Percentiles rank a stretch among this genome's conserved stretches.
Conservation (phyloP, 1,139 yeast species). For the Lodderomyces parapsilosis region DNA sequence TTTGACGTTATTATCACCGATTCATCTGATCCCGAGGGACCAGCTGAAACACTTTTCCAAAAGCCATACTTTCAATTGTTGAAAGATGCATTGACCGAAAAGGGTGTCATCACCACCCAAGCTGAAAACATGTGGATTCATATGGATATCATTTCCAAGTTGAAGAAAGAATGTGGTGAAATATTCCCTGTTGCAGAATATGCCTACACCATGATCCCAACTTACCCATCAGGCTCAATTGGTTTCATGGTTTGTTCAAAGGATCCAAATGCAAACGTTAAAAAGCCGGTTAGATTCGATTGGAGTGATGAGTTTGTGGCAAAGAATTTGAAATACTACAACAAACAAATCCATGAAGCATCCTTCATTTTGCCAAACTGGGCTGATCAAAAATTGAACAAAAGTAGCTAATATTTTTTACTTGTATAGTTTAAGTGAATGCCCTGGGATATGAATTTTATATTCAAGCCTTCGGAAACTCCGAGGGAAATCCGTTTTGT, state of each 20-base stretch:
- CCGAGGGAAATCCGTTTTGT: not conserved
- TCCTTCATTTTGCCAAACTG: conserved; percentile 86
- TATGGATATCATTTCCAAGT: conserved; percentile 71
- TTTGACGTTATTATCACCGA: conserved; percentile 93
- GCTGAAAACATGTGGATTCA: conserved; percentile 92
- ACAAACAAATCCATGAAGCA: conserved; percentile 75
- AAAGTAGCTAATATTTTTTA: conserved; percentile 9
- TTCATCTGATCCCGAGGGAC: conserved; percentile 96
- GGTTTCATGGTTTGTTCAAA: conserved; percentile 93
- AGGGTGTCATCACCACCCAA: conserved; percentile 90
- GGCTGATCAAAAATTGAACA: conserved; percentile 53
- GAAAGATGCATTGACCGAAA: conserved; percentile 73
- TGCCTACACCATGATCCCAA: conserved; percentile 86
- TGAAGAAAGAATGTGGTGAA: conserved; percentile 70
- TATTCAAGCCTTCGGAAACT: not conserved
- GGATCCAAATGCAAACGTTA: conserved; percentile 61
- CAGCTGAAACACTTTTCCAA: conserved; percentile 87
- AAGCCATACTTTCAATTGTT: conserved; percentile 80
- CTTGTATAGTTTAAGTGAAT: too few relatives aligned
- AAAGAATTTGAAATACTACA: conserved; percentile 74
- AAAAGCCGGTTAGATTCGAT: conserved; percentile 62
- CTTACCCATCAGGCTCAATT: conserved; percentile 91
- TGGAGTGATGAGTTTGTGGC: conserved; percentile 63
- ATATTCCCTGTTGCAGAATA: conserved; percentile 89
- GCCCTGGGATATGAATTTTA: too few relatives aligned